A percentile compares a stretch with the other conserved stretches of the same genome.
phyloP scores from a whole-genome alignment of 345 rosid genomes.

The Heritiera littoralis region DNA sequence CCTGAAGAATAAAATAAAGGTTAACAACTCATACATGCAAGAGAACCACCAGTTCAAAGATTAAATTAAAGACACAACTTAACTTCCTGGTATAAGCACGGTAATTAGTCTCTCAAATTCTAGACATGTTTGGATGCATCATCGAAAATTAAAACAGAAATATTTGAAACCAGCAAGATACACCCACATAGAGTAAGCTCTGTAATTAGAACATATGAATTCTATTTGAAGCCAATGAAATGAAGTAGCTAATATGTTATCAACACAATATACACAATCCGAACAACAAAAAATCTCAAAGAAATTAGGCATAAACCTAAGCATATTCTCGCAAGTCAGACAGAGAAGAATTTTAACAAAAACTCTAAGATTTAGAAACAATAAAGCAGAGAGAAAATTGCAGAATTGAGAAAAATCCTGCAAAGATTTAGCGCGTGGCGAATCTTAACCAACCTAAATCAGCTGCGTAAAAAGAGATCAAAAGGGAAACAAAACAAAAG shows the following conservation, averaged over 20 bases:
- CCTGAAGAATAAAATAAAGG: slow-evolving; percentile 51
- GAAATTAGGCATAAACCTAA: neutral
- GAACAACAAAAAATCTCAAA: neutral
- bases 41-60: neutral
- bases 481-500: neutral
- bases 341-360: neutral
- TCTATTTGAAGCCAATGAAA: neutral
- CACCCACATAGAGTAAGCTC: neutral
- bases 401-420: neutral
- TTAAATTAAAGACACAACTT: neutral
- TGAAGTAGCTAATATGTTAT: neutral
- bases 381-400: neutral
- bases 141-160: neutral
- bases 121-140: neutral
- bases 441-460: neutral
- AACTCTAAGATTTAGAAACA: neutral
- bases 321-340: neutral
- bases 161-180: neutral
- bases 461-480: neutral
- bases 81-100: neutral
- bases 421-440: neutral
- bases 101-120: neutral
- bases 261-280: neutral
- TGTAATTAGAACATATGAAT: neutral
- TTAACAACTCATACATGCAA: slow-evolving; percentile 5